These are phyloP conservation scores for Rhynchospora pubera DNA, from an alignment of 176 grass and related monocot genomes.

Conservation along the genomic window DNA sequence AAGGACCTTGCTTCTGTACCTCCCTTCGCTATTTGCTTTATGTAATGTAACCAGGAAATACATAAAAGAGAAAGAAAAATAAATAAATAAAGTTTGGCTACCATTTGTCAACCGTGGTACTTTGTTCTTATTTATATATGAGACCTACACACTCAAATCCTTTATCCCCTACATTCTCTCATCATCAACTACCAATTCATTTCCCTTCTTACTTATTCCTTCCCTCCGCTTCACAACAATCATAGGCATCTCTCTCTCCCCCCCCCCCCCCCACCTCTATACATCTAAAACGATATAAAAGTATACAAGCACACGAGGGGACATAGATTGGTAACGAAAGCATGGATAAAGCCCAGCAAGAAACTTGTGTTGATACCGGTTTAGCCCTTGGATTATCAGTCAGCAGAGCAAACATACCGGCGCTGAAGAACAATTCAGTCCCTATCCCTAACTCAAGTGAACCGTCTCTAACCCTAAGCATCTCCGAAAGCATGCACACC, in stretches of 20 bases:
- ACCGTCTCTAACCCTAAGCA: constrained; percentile 73
- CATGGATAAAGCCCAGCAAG: constrained; percentile 39
- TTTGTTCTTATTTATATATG: constrained; percentile 20
- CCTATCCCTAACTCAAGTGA: not conserved
- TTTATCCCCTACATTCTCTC: constrained; percentile 25
- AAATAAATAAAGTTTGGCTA: constrained; percentile 14
- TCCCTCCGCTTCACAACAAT: constrained; percentile 46
- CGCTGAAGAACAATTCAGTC: not conserved
- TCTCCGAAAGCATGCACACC: constrained; percentile 31
- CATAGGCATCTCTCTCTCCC: constrained; percentile 28
- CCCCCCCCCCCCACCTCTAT: not conserved
- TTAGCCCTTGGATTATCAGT: constrained; percentile 67
- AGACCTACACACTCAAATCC: constrained; percentile 26
- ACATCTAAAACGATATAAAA: not conserved
- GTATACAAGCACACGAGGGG: not conserved
- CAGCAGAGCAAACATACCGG: not conserved
- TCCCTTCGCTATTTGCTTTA: not conserved
- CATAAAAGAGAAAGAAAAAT: not conserved
- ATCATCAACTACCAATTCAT: constrained; percentile 53
- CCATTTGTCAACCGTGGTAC: constrained; percentile 48
- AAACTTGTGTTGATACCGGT: constrained; percentile 42
- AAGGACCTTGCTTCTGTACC: not conserved
- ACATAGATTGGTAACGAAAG: not conserved
- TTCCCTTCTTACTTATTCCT: constrained; percentile 40
- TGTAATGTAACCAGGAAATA: not conserved